Evolutionary conservation across 208 protist species (phyloP).

Genomic region (Crithidia thermophila): DNA sequence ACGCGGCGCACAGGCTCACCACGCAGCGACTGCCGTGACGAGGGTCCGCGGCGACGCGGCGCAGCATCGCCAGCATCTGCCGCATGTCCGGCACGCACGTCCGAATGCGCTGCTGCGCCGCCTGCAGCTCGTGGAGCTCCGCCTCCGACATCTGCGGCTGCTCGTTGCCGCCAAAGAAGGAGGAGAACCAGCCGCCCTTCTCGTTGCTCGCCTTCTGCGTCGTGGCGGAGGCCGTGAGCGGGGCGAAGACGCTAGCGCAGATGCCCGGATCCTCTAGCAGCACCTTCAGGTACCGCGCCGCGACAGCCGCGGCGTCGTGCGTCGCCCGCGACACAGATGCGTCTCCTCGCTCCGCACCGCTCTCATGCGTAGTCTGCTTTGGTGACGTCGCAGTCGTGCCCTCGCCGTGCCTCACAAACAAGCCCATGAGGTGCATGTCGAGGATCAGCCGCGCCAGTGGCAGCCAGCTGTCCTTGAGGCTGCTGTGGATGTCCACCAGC

Average conservation of each 20-base stretch:
- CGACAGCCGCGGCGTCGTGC: neutral
- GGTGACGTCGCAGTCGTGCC: neutral
- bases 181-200: conserved; percentile 57
- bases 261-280: conserved; percentile 42
- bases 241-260: conserved; percentile 23
- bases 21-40: conserved; percentile 13
- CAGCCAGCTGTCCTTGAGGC: conserved; percentile 43
- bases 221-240: conserved; percentile 1
- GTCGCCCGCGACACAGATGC: neutral
- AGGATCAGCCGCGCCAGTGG: conserved; percentile 35
- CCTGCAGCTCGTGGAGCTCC: conserved; percentile 29
- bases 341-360: too few species aligned
- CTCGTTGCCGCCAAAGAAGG: conserved; percentile 39
- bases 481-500: conserved; percentile 32
- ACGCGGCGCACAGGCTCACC: conserved; percentile 21
- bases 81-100: conserved; percentile 46
- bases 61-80: conserved; percentile 45
- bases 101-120: conserved; percentile 36
- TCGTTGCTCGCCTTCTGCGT: conserved; percentile 11
- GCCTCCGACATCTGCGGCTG: conserved; percentile 27
- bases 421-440: conserved; percentile 47
- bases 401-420: conserved; percentile 21
- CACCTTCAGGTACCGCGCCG: conserved; percentile 3
- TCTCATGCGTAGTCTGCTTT: neutral
- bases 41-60: conserved; percentile 13